Base-by-base conservation (phyloP, 148 eudicot genomes). In the Silene conica region DNA sequence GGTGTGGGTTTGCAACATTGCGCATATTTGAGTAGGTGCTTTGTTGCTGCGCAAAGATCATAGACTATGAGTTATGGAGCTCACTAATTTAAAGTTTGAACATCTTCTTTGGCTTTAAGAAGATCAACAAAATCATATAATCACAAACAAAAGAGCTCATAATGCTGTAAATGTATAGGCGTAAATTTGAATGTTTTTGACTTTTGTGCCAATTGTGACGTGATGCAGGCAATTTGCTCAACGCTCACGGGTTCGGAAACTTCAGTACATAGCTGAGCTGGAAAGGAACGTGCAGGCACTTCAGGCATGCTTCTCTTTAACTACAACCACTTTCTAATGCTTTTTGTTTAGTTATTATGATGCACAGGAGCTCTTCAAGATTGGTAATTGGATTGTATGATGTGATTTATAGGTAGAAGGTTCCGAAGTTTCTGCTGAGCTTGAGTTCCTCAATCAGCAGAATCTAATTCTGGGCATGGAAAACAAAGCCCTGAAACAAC, bases 381-480 rank as follows among this genome's bases (percentile, higher is more conserved):
- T 70, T 50, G 15, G n/a, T 60, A 43, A 63, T 65, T 31, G 65
- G 54, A 71, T 18, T 64, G 45, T 41, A 6, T 16, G 43, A 13
- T 66, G 10, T 69, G 14, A 77, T 22, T 76, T 77, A 70, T 87
- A 95, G 97, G 93, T 93, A 18, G 99, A 95, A 79, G 99, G 96
- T 28, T 89, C 97, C 69, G 97, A 92, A 74, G 85, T 84, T 71
- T 86, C 96, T 68, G 96, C 99, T 20, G 97, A 95, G 83, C 87
- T 95, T n/a, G 99, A 92, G 73, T 95, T 95, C 83, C 87, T 90
- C 73, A 92, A 95, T 82, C 96, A 89, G 87, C 99, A 89, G 78
- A 86, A 84, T 82, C 87, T 95, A 75, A 95, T 95, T 73, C 83
- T 95, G 43, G 85, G 88, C 81, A 92, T 95, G 99, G 99, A 95